Evolutionary conservation across 768 basidiomycete species (phyloP).

Genomic region (Kwoniella sp.): DNA sequence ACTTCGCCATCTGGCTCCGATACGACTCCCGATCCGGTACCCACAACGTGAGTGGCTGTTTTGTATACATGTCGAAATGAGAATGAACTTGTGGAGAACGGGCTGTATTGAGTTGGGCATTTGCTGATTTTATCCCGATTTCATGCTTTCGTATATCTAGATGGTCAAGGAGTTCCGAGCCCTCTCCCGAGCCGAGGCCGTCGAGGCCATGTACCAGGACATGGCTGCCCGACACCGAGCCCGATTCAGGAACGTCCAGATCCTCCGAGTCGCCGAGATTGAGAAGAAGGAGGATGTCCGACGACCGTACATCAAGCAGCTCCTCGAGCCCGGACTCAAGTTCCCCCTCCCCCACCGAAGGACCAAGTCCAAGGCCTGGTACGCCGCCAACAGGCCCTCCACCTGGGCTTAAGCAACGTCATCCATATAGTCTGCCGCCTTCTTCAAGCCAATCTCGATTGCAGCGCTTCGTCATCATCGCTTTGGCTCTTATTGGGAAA

Average conservation of each 20-base stretch:
- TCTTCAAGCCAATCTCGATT: not conserved
- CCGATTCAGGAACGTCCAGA: conserved; percentile 97
- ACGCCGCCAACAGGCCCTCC: conserved; percentile 55
- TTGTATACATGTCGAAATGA: not conserved
- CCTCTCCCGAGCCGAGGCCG: conserved; percentile 88
- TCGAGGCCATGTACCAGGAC: conserved; percentile 96
- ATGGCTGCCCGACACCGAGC: conserved; percentile 99
- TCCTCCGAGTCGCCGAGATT: conserved; percentile 95
- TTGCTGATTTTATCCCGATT: not conserved
- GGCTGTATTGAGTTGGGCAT: too few relatives aligned
- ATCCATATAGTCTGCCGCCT: not conserved
- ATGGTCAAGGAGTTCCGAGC: conserved; percentile 74
- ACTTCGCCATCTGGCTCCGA: conserved; percentile 99
- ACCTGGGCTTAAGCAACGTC: conserved; percentile 47
- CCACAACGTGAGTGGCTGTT: conserved; percentile 80
- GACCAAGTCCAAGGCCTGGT: conserved; percentile 56
- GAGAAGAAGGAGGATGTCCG: conserved; percentile 88
- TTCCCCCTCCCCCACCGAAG: conserved; percentile 89
- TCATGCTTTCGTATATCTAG: conserved; percentile 19
- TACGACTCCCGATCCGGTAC: conserved; percentile 99
- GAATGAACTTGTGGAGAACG: not conserved
- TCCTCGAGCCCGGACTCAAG: conserved; percentile 83
- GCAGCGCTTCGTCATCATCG: not conserved
- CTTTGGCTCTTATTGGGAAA: not conserved
- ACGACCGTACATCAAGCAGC: conserved; percentile 97